phyloP scores from a whole-genome alignment of 495 filamentous ascomycete species.

The Daldinia vernicosa region DNA sequence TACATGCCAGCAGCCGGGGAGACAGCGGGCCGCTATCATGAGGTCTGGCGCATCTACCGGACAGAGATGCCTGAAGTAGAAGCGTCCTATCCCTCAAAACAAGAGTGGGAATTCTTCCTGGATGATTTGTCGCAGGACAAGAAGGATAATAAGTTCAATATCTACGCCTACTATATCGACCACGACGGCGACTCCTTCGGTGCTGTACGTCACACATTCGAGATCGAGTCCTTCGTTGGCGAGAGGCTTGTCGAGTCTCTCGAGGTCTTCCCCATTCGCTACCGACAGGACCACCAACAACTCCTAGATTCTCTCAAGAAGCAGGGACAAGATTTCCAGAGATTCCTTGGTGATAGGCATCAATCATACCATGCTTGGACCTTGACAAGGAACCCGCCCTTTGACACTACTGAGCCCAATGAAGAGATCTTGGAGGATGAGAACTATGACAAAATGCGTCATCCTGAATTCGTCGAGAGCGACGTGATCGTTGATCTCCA shows the following conservation, averaged over 20 bases:
- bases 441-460: slow-evolving; percentile 36
- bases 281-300: slow-evolving; percentile 57
- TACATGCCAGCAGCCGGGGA: slow-evolving; percentile 45
- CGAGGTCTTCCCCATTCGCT: slow-evolving; percentile 64
- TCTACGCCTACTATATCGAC: slow-evolving; percentile 62
- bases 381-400: slow-evolving; percentile 43
- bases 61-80: slow-evolving; percentile 39
- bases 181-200: slow-evolving; percentile 68
- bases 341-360: slow-evolving; percentile 59
- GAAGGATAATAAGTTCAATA: slow-evolving; percentile 39
- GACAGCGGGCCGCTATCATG: slow-evolving; percentile 37
- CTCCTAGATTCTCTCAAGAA: slow-evolving; percentile 51
- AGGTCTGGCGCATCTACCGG: slow-evolving; percentile 48
- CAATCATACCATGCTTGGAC: slow-evolving; percentile 57
- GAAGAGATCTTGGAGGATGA: slow-evolving; percentile 41
- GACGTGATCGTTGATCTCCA: slow-evolving; percentile 61
- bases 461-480: slow-evolving; percentile 55
- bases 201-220: slow-evolving; percentile 50
- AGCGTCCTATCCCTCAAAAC: slow-evolving; percentile 26
- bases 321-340: slow-evolving; percentile 57
- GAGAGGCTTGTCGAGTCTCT: slow-evolving; percentile 64
- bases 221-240: slow-evolving; percentile 61
- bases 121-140: slow-evolving; percentile 38
- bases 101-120: slow-evolving; percentile 41
- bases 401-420: slow-evolving; percentile 28